phyloP scores from a whole-genome alignment of 192 early-diverging fungal genomes.

The Coemansia sp. region DNA sequence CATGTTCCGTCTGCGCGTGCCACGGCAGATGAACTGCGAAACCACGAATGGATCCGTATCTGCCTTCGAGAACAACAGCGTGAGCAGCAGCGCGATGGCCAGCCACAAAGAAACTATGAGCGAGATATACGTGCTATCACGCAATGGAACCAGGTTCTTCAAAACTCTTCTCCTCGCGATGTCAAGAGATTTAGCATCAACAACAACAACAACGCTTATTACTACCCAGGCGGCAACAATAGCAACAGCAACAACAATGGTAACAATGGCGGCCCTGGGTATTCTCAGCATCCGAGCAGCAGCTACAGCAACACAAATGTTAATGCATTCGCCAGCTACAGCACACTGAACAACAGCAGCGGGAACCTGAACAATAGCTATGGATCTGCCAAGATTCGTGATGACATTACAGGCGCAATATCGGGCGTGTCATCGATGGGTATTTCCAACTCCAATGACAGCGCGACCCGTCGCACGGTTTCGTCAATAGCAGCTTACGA shows the following conservation, averaged over 20 bases:
- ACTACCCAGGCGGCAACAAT: slow-evolving; percentile 10
- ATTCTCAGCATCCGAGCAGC: slow-evolving; percentile 4
- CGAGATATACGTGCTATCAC: slow-evolving; percentile 48
- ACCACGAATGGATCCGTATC: slow-evolving; percentile 53
- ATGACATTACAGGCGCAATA: slow-evolving; percentile 48
- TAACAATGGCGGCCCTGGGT: slow-evolving; percentile 1
- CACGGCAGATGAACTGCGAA: slow-evolving; percentile 66
- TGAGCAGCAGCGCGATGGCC: slow-evolving; percentile 39
- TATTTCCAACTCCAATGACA: slow-evolving; percentile 45
- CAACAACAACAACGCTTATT: background rate
- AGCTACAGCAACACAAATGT: slow-evolving; percentile 4
- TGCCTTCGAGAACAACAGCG: slow-evolving; percentile 40
- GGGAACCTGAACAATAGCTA: slow-evolving; percentile 43
- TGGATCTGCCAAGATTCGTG: slow-evolving; percentile 37
- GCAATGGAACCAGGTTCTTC: slow-evolving; percentile 53
- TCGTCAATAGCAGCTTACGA: slow-evolving; percentile 55
- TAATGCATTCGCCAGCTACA: slow-evolving; percentile 11
- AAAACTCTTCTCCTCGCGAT: slow-evolving; percentile 54
- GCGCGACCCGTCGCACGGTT: slow-evolving; percentile 44
- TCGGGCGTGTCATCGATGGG: slow-evolving; percentile 53
- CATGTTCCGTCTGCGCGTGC: slow-evolving; percentile 70
- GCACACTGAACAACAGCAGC: slow-evolving; percentile 27
- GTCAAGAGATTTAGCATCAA: slow-evolving; percentile 46
- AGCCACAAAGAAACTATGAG: slow-evolving; percentile 42
- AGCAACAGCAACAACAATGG: slow-evolving; percentile 3